These are phyloP conservation scores for Chlorella sp. DNA, from an alignment of 139 green algal species.

Conservation along the genomic window DNA sequence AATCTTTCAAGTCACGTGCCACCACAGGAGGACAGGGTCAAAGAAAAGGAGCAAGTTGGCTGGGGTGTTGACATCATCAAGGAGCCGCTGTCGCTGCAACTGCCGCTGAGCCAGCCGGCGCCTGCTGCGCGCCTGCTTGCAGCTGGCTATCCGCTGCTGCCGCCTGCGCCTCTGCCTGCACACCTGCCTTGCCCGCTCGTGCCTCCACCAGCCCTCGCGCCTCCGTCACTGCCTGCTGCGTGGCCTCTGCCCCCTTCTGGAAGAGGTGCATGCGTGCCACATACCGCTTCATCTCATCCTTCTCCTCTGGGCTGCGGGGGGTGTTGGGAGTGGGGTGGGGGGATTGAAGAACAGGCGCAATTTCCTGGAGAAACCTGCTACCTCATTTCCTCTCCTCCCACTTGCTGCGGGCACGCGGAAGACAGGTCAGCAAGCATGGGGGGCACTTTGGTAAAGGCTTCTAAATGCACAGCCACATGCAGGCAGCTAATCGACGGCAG, in stretches of 20 bases:
- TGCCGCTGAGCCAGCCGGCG: not conserved
- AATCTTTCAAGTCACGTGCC: not conserved
- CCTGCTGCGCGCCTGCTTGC: not conserved
- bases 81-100: not conserved
- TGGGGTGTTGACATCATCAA: too few species aligned
- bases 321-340: not conserved
- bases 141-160: not conserved
- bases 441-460: not conserved
- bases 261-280: conserved; percentile 43
- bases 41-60: not conserved
- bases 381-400: not conserved
- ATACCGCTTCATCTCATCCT: conserved; percentile 58
- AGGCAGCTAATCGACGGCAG: not conserved
- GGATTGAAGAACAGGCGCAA: not conserved
- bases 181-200: not conserved
- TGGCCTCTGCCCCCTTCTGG: conserved; percentile 1
- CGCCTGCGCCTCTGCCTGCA: not conserved
- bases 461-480: too few species aligned
- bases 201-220: not conserved
- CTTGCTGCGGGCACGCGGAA: not conserved
- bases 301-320: conserved; percentile 44
- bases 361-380: not conserved
- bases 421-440: not conserved
- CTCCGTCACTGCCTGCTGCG: not conserved
- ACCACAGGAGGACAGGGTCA: not conserved